Evolutionary conservation across 2,329 filamentous ascomycete species (phyloP).

Genomic region (Biscogniauxia mediterranea): DNA sequence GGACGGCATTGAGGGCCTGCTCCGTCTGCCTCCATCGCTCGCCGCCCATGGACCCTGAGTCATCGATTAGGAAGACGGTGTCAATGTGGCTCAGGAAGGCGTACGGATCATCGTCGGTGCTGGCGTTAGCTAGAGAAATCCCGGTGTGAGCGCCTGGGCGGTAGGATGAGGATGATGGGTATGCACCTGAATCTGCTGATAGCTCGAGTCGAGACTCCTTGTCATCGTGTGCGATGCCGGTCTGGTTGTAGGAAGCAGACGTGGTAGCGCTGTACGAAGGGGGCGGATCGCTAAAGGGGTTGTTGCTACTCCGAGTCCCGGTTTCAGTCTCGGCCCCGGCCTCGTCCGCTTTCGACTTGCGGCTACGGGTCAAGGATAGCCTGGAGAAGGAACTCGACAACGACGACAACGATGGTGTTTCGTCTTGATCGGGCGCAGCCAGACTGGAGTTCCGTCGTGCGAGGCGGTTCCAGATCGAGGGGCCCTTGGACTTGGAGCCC

Average conservation of each 20-base stretch:
- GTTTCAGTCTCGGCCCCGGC: background rate
- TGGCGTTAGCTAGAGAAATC: background rate
- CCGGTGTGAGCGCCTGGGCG: constrained; percentile 1
- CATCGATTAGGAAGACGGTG: constrained; percentile 87
- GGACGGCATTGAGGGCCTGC: constrained; percentile 68
- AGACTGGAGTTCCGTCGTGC: background rate
- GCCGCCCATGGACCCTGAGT: constrained; percentile 83
- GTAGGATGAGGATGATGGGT: background rate
- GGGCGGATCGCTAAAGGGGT: constrained; percentile 17
- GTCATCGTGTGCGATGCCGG: background rate
- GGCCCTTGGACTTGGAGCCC: too few species aligned
- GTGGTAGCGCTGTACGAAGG: constrained; percentile 17
- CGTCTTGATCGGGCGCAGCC: background rate
- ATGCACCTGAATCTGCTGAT: constrained; percentile 2
- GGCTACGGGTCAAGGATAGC: constrained; percentile 2
- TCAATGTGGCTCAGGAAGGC: constrained; percentile 78
- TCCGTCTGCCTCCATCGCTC: constrained; percentile 73
- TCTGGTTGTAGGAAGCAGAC: background rate
- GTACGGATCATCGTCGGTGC: constrained; percentile 24
- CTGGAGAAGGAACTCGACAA: background rate
- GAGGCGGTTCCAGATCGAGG: too few species aligned
- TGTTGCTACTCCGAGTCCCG: constrained; percentile 3
- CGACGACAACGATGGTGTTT: too few species aligned
- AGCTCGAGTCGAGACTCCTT: background rate
- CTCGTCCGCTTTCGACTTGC: background rate